phyloP scores from a whole-genome alignment of 225 moss, liverwort and hornwort genomes.

The Straminergon stramineum region DNA sequence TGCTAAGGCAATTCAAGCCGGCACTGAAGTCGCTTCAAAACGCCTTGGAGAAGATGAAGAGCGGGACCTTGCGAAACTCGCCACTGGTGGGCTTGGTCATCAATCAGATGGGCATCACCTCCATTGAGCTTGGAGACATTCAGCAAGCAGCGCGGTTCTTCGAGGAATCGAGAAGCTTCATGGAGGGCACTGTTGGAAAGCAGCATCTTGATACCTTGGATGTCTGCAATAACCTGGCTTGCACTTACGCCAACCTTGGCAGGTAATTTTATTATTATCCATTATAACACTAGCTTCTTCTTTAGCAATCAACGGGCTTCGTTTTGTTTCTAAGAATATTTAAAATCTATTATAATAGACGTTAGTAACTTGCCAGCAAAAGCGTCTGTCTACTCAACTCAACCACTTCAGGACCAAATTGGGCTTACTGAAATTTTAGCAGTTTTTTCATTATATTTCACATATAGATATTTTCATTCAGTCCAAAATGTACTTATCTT shows the following conservation, averaged over 20 bases:
- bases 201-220: conserved; percentile 67
- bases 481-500: no score
- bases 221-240: conserved; percentile 78
- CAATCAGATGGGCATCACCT: conserved; percentile 73
- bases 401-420: background rate
- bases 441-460: background rate
- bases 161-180: conserved; percentile 49
- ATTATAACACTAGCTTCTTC: no score
- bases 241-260: conserved; percentile 76
- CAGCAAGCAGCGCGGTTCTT: conserved; percentile 40
- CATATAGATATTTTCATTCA: background rate
- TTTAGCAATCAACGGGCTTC: background rate
- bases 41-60: conserved; percentile 49
- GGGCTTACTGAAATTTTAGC: no score
- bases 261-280: conserved; percentile 16
- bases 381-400: background rate
- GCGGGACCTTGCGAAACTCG: conserved; percentile 34
- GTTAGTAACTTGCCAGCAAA: background rate
- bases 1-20: conserved; percentile 34
- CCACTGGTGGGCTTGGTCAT: conserved; percentile 58
- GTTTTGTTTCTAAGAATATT: no score
- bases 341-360: background rate
- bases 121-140: conserved; percentile 63
- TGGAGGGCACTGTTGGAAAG: conserved; percentile 55
- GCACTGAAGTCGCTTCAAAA: conserved; percentile 39